phyloP scores from a whole-genome alignment of 148 eudicot genomes.

The Camellia sinensis region DNA sequence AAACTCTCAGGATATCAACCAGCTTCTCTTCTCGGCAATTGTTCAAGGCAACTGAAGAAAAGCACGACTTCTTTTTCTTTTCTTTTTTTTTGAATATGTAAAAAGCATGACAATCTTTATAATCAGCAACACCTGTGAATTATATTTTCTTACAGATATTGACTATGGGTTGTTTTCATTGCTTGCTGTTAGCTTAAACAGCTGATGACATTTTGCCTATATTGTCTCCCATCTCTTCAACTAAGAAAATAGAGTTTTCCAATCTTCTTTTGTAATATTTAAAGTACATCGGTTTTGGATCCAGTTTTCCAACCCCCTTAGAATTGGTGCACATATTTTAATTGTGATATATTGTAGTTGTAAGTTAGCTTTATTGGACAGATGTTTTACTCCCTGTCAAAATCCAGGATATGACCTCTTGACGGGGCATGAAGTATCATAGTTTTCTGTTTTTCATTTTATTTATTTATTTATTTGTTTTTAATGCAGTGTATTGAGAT shows the following conservation, averaged over 20 bases:
- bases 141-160: too few species aligned
- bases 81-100: too few species aligned
- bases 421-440: too few species aligned
- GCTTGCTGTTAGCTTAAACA: not conserved
- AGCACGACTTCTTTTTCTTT: not conserved
- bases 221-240: not conserved
- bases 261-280: not conserved
- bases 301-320: too few species aligned
- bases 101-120: not conserved
- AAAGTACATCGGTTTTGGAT: not conserved
- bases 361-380: too few species aligned
- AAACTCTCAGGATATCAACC: constrained; percentile 59
- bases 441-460: too few species aligned
- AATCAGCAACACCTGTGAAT: too few species aligned
- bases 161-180: not conserved
- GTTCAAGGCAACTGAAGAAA: constrained; percentile 38
- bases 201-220: too few species aligned
- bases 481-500: too few species aligned
- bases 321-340: not conserved
- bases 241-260: not conserved
- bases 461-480: too few species aligned
- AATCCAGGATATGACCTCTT: too few species aligned
- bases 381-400: not conserved
- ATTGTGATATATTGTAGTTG: not conserved
- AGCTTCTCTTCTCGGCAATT: constrained; percentile 66